Conservation (phyloP, 225 moss, liverwort and hornwort genomes). For the Sphagnum tenellum region DNA sequence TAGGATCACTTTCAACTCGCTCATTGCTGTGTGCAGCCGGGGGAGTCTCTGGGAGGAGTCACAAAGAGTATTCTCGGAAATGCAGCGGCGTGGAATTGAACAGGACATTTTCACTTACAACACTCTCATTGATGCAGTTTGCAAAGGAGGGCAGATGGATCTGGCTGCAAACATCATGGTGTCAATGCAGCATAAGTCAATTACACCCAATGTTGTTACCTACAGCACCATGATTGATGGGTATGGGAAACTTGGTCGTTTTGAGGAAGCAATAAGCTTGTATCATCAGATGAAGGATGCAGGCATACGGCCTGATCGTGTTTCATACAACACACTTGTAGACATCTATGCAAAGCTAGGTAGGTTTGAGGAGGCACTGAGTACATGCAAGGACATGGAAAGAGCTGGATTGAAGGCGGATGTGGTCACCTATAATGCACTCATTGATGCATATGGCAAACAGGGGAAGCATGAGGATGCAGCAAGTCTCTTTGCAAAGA, state of each 20-base stretch:
- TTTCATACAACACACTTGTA: constrained; percentile 35
- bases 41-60: constrained; percentile 27
- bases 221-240: constrained; percentile 36
- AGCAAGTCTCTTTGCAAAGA: constrained; percentile 27
- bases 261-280: constrained; percentile 23
- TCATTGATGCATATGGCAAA: too few relatives aligned
- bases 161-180: constrained; percentile 28
- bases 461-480: constrained; percentile 1
- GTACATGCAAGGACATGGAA: too few relatives aligned
- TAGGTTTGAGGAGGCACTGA: too few relatives aligned
- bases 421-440: too few relatives aligned
- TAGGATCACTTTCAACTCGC: constrained; percentile 38
- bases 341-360: constrained; percentile 23
- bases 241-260: constrained; percentile 35
- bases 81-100: constrained; percentile 18
- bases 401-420: too few relatives aligned
- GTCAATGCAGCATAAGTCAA: constrained; percentile 25
- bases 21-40: constrained; percentile 38
- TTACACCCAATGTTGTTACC: constrained; percentile 28
- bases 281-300: constrained; percentile 25
- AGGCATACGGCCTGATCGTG: constrained; percentile 30
- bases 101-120: constrained; percentile 44
- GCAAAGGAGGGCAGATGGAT: constrained; percentile 38
- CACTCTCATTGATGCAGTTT: constrained; percentile 37
- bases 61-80: constrained; percentile 25